These are phyloP conservation scores for Ceratocystis variospora DNA, from an alignment of 2,329 filamentous ascomycete species.

Conservation along the genomic window DNA sequence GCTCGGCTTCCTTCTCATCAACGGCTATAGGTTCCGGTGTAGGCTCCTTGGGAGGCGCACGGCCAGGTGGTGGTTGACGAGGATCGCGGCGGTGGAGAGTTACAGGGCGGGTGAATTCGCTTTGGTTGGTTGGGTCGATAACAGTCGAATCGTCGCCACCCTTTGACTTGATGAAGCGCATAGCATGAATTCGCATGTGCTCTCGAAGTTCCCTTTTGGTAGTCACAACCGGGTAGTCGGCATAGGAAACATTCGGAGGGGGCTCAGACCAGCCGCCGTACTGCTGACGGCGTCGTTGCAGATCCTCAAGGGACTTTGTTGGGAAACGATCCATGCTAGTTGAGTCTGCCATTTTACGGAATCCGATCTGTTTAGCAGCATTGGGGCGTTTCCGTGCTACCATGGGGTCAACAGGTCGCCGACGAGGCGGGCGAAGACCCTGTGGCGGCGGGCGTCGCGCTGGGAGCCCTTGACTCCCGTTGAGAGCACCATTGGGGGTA, in stretches of 20 bases:
- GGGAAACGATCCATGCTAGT: slow-evolving; percentile 11
- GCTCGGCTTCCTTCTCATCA: slow-evolving; percentile 47
- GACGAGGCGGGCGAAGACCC: slow-evolving; percentile 14
- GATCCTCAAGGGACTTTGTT: slow-evolving; percentile 13
- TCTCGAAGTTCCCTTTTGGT: slow-evolving; percentile 70
- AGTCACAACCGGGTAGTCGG: slow-evolving; percentile 56
- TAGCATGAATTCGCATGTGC: slow-evolving; percentile 72
- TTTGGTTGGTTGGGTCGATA: slow-evolving; percentile 53
- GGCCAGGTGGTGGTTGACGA: slow-evolving; percentile 50
- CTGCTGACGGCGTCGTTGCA: slow-evolving; percentile 32
- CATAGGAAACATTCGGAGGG: slow-evolving; percentile 35
- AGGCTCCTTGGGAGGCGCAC: slow-evolving; percentile 44
- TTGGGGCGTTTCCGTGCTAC: slow-evolving; percentile 15
- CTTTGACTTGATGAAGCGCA: slow-evolving; percentile 57
- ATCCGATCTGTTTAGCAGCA: slow-evolving; percentile 16
- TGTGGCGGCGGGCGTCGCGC: slow-evolving; percentile 16
- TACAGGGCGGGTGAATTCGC: slow-evolving; percentile 76
- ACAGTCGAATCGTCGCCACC: slow-evolving; percentile 37
- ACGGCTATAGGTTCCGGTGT: slow-evolving; percentile 29
- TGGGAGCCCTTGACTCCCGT: slow-evolving; percentile 6
- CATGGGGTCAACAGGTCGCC: slow-evolving; percentile 18
- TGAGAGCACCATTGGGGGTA: slow-evolving; percentile 1
- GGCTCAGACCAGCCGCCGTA: slow-evolving; percentile 47
- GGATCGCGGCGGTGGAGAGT: slow-evolving; percentile 82
- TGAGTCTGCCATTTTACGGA: slow-evolving; percentile 15